Conservation (phyloP, 352 stramenopile species). For the Phytophthora parvispora region DNA sequence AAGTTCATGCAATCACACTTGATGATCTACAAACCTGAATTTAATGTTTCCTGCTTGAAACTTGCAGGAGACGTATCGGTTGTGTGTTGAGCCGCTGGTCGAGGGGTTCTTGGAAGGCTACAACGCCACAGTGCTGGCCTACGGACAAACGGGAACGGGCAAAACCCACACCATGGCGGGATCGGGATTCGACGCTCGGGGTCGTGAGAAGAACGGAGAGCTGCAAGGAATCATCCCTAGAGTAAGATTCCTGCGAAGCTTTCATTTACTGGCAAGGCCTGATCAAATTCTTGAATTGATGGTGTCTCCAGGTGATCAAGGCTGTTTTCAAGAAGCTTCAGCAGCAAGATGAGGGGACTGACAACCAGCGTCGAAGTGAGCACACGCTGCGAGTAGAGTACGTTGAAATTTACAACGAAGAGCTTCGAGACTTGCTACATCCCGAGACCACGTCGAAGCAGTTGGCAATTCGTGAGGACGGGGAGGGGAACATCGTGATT, state of each 20-base stretch:
- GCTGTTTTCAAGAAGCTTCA: constrained; percentile 80
- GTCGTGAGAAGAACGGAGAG: constrained; percentile 68
- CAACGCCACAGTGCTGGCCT: constrained; percentile 87
- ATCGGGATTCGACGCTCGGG: constrained; percentile 50
- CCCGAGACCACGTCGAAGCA: constrained; percentile 83
- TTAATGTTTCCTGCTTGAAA: neutral
- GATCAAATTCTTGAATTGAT: constrained; percentile 8
- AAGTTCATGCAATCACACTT: neutral
- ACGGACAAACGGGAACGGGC: constrained; percentile 91
- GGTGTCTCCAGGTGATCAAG: constrained; percentile 63
- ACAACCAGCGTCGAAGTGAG: constrained; percentile 52
- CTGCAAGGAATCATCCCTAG: constrained; percentile 89
- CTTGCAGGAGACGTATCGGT: constrained; percentile 70
- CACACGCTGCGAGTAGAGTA: constrained; percentile 96
- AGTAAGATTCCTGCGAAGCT: constrained; percentile 35
- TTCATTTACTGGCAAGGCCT: neutral
- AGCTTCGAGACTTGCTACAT: constrained; percentile 96
- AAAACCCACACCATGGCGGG: constrained; percentile 98
- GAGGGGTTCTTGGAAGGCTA: constrained; percentile 87
- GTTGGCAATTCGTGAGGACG: constrained; percentile 84
- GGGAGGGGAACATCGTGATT: constrained; percentile 82
- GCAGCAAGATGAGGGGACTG: constrained; percentile 37
- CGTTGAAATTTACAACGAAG: constrained; percentile 99
- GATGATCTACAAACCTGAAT: neutral
- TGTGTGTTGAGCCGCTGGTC: constrained; percentile 76